Evolutionary conservation across 805 yeast species (phyloP), one percentile per base, ranked within the genome.

Genomic region (Ogataea angusta): DNA sequence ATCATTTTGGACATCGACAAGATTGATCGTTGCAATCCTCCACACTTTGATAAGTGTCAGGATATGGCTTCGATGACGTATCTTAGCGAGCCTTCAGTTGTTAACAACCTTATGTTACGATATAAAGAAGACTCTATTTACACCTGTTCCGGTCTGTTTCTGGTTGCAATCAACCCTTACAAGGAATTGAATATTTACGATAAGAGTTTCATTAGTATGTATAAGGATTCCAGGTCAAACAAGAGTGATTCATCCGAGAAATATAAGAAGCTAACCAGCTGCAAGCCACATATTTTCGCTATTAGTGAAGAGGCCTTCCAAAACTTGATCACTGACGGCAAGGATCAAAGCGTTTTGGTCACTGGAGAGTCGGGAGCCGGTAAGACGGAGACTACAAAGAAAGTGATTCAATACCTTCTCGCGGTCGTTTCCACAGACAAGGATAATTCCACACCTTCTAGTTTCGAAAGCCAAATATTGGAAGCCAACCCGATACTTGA

Each of bases 341-440:
- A 79, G 53, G 84, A 90, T 61, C 99, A 93, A 66, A 82, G 95
- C 10, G 88, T 93, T 40, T 69, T 93, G 36, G 97, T 93, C n/a
- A 93, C 99, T 0, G 99, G 99, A 49, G 99, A 93, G 60, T 84
- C 95, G 17, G 99, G 99, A 51, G 99, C 99, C 0, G 99, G 99
- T 38, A 93, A 93, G 60, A 93, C 99, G 0, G 99, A 93, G 65
- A 93, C 88, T 52, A 93, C 99, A 4, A 93, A 93, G 62, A 89
- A 85, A 58, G 89, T 93, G 40, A 83, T 93, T 45, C 97, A 90
- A 60, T 93, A 89, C 60, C 71, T 93, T 42, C 87, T 96, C 1
- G 80, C 87, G 6, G 81, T 87, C 19, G 78, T 95, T 2, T 51
- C 64, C 12, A 42, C 53, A 13, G 53, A 52, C 9, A 34, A 46